Conservation (phyloP, 2,329 filamentous ascomycete species). For the Hymenoscyphus fraxineus region DNA sequence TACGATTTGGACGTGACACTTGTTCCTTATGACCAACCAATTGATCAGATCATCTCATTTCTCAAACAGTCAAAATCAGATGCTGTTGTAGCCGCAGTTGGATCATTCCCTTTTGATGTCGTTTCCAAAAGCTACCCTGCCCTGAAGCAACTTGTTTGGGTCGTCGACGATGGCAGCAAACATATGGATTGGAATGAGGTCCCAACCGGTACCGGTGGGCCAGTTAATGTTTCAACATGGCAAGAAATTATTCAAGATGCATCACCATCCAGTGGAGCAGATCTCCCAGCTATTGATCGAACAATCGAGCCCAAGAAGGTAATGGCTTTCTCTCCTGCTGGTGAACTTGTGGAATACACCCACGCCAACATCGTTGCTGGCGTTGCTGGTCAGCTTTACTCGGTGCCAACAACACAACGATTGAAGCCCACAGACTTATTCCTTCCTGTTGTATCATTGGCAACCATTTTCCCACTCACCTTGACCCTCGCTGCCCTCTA, state of each 20-base stretch:
- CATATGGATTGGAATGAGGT: constrained; percentile 96
- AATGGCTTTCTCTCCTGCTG: constrained; percentile 64
- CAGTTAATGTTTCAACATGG: constrained; percentile 84
- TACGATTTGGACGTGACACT: constrained; percentile 76
- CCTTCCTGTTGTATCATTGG: constrained; percentile 77
- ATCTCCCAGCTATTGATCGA: constrained; percentile 62
- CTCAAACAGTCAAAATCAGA: constrained; percentile 73
- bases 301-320: constrained; percentile 52
- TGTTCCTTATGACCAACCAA: constrained; percentile 74
- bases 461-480: constrained; percentile 73
- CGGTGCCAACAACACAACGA: constrained; percentile 71
- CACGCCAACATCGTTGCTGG: constrained; percentile 85
- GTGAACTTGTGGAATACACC: constrained; percentile 76
- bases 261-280: constrained; percentile 52
- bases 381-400: constrained; percentile 71
- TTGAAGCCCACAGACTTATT: constrained; percentile 74
- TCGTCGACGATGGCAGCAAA: constrained; percentile 82
- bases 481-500: constrained; percentile 80
- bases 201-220: constrained; percentile 70
- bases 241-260: constrained; percentile 78
- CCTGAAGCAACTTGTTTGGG: constrained; percentile 81
- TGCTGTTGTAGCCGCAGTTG: constrained; percentile 77
- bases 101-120: constrained; percentile 75
- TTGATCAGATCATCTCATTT: constrained; percentile 66
- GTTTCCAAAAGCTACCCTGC: constrained; percentile 66